Evolutionary conservation across 2,329 filamentous ascomycete genomes (phyloP).

Genomic region (Didymella sp.): DNA sequence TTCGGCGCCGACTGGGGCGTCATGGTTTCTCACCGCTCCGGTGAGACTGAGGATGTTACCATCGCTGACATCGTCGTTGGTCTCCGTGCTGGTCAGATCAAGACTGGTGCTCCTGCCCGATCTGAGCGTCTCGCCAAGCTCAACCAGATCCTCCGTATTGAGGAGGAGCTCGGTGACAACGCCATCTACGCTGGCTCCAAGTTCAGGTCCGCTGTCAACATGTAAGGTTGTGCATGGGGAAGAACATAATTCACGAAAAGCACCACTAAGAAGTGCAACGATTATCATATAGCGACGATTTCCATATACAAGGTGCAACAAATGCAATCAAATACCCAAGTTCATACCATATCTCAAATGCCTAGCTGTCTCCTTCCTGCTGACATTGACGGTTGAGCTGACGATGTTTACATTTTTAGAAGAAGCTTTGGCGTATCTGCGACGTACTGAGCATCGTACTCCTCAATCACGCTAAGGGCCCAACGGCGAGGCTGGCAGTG

Average conservation of each 20-base stretch:
- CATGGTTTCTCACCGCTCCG: constrained; percentile 99
- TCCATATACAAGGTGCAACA: constrained; percentile 22
- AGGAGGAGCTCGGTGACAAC: constrained; percentile 89
- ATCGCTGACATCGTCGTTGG: constrained; percentile 98
- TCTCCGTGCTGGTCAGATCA: constrained; percentile 94
- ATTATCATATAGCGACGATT: constrained; percentile 23
- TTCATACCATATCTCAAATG: constrained; percentile 1
- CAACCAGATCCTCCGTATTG: constrained; percentile 99
- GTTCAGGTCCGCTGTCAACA: constrained; percentile 89
- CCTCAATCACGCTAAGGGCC: not conserved
- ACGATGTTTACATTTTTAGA: not conserved
- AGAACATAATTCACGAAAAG: constrained; percentile 11
- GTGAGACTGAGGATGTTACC: constrained; percentile 99
- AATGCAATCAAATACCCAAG: constrained; percentile 21
- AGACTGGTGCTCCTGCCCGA: constrained; percentile 69
- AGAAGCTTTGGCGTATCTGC: not conserved
- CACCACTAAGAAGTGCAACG: constrained; percentile 19
- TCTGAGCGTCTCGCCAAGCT: constrained; percentile 99
- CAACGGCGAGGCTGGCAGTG: not conserved
- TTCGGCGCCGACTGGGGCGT: constrained; percentile 94
- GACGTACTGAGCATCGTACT: not conserved
- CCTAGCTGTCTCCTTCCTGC: not conserved
- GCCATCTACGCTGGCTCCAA: constrained; percentile 90
- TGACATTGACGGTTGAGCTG: not conserved
- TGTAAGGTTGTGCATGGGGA: constrained; percentile 50